Evolutionary conservation across 441 rosid species (phyloP), one percentile per base, ranked within the genome.

Genomic region (Sinapis alba): DNA sequence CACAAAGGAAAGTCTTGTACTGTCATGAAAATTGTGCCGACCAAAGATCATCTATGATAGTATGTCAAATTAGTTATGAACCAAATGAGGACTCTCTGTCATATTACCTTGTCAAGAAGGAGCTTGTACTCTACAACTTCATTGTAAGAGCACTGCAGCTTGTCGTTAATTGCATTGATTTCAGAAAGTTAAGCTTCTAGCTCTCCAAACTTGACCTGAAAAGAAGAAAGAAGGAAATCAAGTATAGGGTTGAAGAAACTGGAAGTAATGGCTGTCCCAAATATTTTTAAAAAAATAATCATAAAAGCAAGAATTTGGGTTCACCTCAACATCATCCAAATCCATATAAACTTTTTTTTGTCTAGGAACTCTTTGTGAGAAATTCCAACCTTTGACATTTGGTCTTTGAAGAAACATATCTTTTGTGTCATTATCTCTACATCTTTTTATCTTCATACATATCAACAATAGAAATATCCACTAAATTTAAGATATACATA

Each of bases 361-460:
- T 57, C 21, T 41, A 36, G 62, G 81, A 62, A 57, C 65, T 65
- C 21, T 38, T 79, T 78, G 28, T 83, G 80, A 27, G 77, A 71
- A 60, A 88, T 74, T 41, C 86, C 85, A 47, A 83, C 89, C 83
- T 79, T 86, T 6, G 62, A 62, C 83, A 86, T 84, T 72, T 84
- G 83, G 16, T 88, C 92, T 78, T 76, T 74, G 63, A 88, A 81
- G 72, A 84, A 88, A 2, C 82, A 81, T 61, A 86, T 77, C 78
- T 80, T 86, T 23, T 83, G 79, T 21, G 85, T 86, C 88, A 86
- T 86, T 86, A 77, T 86, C 92, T 43, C 84, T 87, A 58, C 84
- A 83, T 70, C 85, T 78, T 79, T 86, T 88, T 8, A 86, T 78
- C 89, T 87, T 45, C n/a, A 47, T 45, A 20, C 36, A 43, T 26